These are phyloP conservation scores for Candolleomyces eurysporus DNA, from an alignment of 768 basidiomycete species.

Conservation along the genomic window DNA sequence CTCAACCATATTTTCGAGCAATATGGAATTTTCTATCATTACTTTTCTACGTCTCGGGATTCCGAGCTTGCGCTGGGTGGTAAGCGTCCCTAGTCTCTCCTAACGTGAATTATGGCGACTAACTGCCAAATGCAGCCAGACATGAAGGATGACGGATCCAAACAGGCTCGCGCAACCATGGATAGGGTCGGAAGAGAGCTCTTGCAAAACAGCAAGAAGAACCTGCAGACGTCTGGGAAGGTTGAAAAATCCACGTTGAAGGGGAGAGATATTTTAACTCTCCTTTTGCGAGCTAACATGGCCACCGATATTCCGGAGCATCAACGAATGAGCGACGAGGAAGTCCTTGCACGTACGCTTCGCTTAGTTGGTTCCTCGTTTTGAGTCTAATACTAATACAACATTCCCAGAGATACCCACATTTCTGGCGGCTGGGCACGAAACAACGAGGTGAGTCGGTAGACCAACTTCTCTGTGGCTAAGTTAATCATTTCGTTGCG, in stretches of 20 bases:
- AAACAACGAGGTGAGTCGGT: slow-evolving; percentile 38
- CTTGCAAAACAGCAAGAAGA: slow-evolving; percentile 47
- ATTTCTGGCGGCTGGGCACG: slow-evolving; percentile 58
- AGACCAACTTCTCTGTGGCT: background rate
- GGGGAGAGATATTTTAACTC: slow-evolving; percentile 56
- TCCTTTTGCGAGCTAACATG: slow-evolving; percentile 65
- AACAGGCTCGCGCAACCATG: slow-evolving; percentile 40
- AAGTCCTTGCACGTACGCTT: slow-evolving; percentile 50
- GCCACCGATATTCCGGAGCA: slow-evolving; percentile 53
- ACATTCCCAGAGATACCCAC: slow-evolving; percentile 53
- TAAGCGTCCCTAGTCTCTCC: slow-evolving; percentile 15
- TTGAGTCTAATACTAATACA: background rate
- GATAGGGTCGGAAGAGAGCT: slow-evolving; percentile 48
- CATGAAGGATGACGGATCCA: slow-evolving; percentile 24
- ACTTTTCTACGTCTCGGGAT: slow-evolving; percentile 31
- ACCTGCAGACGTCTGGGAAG: slow-evolving; percentile 25
- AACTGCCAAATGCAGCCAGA: slow-evolving; percentile 23
- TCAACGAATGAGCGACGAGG: slow-evolving; percentile 51
- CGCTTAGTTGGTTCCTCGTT: too few species aligned
- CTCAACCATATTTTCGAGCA: slow-evolving; percentile 44
- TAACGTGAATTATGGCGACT: background rate
- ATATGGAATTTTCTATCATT: slow-evolving; percentile 32
- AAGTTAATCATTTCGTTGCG: background rate
- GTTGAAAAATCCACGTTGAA: slow-evolving; percentile 24
- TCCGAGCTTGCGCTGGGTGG: slow-evolving; percentile 38